Evolutionary conservation across 495 filamentous ascomycete species (phyloP).

Genomic region (Talaromyces trachyspermus): DNA sequence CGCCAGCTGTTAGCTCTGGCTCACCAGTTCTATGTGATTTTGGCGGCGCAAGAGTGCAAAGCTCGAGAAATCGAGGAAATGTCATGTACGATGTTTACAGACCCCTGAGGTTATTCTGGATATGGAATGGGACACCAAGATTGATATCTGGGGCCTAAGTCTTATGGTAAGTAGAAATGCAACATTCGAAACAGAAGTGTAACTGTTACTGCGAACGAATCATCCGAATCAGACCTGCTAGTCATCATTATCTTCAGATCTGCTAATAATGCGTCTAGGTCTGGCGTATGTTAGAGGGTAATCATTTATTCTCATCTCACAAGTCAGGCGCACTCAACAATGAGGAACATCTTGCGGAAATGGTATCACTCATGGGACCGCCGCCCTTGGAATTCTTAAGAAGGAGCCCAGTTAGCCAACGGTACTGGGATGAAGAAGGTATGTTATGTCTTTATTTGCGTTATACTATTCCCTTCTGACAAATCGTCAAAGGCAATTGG

Average conservation of each 20-base stretch:
- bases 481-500: slow-evolving; percentile 19
- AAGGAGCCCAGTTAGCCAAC: slow-evolving; percentile 17
- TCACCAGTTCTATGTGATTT: slow-evolving; percentile 23
- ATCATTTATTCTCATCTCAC: slow-evolving; percentile 29
- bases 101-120: slow-evolving; percentile 32
- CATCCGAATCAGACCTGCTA: too few species aligned
- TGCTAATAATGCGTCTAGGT: slow-evolving; percentile 23
- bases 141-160: slow-evolving; percentile 39
- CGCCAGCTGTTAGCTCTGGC: slow-evolving; percentile 15
- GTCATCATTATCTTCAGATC: not conserved
- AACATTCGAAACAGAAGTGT: too few species aligned
- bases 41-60: slow-evolving; percentile 22
- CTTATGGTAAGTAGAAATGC: slow-evolving; percentile 29
- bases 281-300: slow-evolving; percentile 39
- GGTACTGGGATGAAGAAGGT: slow-evolving; percentile 14
- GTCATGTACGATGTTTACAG: slow-evolving; percentile 31
- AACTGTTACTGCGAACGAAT: too few species aligned
- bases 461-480: not conserved
- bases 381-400: slow-evolving; percentile 28
- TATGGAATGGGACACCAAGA: slow-evolving; percentile 29
- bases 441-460: not conserved
- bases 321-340: slow-evolving; percentile 29
- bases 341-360: slow-evolving; percentile 31
- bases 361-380: slow-evolving; percentile 31
- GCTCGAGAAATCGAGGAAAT: slow-evolving; percentile 19